Evolutionary conservation across 73 alveolate genomes (phyloP), one percentile per base, ranked within the genome.

Genomic region (Paramecium primaurelia): DNA sequence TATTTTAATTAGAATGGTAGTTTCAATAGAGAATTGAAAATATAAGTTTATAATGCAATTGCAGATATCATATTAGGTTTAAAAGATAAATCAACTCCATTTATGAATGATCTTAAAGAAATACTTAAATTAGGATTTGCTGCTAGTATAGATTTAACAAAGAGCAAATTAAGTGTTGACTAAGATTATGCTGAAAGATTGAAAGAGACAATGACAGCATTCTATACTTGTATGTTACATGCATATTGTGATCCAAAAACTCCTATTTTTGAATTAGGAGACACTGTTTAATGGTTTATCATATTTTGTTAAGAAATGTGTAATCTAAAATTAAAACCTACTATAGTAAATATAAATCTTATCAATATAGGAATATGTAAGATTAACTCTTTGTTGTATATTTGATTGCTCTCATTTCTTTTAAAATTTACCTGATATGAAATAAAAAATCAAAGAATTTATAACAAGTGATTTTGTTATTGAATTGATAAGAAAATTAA

Each of bases 241-340:
- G 75, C 91, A 8, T 80, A 38, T 49, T 80, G 91, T 80, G 91
- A 80, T 44, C 34, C 38, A 1, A 47, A 80, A 22, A 40, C 37
- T 22, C 91, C 91, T 18, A 22, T 26, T 49, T 49, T 1, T 22
- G 77, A 40, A 10, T 80, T 80, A 32, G 75, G 42, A 28, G 91
- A 80, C 49, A 80, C 91, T 2, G 58, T 80, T 11, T 26, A 11
- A 22, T 49, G 77, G 71, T 32, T 80, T 20, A 38, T 80, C 47
- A 42, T 28, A 45, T 80, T 80, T 49, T 45, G 71, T 80, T 28
- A 80, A 26, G 30, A 80, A 26, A 49, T 80, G 91, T 80, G 91
- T 20, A 64, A 80, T 18, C 4, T 32, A n/a, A 80, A 80, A 49
- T 80, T 80, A 47, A 80, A 80, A 80, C 91, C 91, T 26, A 80